Evolutionary conservation across 441 rosid genomes (phyloP).

Genomic region (Euphorbia schlechtendalii): DNA sequence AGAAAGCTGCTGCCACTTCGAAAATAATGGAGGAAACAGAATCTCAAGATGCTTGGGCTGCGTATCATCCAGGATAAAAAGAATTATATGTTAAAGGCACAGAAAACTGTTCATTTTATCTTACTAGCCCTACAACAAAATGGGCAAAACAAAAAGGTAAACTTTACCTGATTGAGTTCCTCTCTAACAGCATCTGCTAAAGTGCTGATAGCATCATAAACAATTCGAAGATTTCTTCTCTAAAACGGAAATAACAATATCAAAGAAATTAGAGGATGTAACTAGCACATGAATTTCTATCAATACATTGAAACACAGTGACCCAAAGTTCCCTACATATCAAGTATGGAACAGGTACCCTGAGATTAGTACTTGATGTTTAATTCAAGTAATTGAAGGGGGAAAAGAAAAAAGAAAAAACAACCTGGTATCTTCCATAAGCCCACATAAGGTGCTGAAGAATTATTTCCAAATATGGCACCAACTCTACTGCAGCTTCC

Average conservation of each 20-base stretch:
- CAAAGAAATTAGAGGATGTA: neutral
- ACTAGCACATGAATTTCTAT: neutral
- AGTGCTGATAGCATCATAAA: constrained; percentile 98
- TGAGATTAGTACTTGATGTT: neutral
- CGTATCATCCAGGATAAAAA: constrained; percentile 24
- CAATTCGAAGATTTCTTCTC: constrained; percentile 93
- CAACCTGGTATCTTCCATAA: constrained; percentile 22
- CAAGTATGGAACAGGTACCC: neutral
- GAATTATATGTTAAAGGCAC: neutral
- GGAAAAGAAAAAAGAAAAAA: neutral
- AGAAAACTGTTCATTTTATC: neutral
- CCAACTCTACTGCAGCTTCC: constrained; percentile 75
- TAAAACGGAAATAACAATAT: constrained; percentile 20
- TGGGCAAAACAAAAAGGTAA: neutral
- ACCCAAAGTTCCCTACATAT: neutral
- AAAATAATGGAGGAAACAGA: constrained; percentile 87
- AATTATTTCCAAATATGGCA: no score
- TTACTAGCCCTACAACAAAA: neutral
- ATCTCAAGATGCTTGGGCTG: constrained; percentile 83
- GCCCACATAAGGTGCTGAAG: no score
- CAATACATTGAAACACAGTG: neutral
- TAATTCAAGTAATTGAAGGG: neutral
- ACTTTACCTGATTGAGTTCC: constrained; percentile 68
- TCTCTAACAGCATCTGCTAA: constrained; percentile 94
- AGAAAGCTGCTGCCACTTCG: constrained; percentile 94